Evolutionary conservation across 2,329 filamentous ascomycete species (phyloP).

Genomic region (Exophiala sp.): DNA sequence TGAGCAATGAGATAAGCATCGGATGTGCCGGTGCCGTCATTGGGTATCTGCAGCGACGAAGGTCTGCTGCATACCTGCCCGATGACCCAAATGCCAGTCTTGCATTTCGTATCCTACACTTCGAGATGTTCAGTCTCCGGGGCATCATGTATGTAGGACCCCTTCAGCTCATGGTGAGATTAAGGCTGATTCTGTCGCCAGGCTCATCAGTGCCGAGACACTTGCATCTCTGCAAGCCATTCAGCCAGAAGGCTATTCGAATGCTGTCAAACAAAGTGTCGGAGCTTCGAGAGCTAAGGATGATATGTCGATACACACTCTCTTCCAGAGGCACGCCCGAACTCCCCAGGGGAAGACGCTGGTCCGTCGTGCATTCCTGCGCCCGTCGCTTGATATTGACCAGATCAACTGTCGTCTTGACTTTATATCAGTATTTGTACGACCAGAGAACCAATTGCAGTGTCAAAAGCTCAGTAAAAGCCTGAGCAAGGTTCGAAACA

Average conservation of each 20-base stretch:
- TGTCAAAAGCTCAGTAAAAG: conserved; percentile 57
- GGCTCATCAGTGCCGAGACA: conserved; percentile 80
- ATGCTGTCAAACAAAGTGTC: conserved; percentile 71
- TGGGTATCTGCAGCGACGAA: conserved; percentile 69
- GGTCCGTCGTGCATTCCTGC: conserved; percentile 76
- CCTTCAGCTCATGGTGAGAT: not conserved
- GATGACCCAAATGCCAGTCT: conserved; percentile 54
- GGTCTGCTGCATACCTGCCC: conserved; percentile 60
- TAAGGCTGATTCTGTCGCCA: conserved; percentile 43
- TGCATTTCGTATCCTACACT: conserved; percentile 57
- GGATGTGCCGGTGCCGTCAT: conserved; percentile 86
- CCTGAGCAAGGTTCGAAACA: conserved; percentile 71
- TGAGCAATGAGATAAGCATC: conserved; percentile 71
- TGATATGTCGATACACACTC: conserved; percentile 75
- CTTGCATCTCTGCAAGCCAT: conserved; percentile 80
- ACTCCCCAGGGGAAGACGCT: conserved; percentile 74
- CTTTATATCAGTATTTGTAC: conserved; percentile 64
- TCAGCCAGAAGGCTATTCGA: conserved; percentile 76
- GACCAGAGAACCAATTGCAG: conserved; percentile 61
- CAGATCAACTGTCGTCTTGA: conserved; percentile 69
- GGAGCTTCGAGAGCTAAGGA: conserved; percentile 68
- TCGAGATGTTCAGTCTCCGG: conserved; percentile 72
- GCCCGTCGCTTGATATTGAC: conserved; percentile 66
- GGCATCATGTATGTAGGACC: conserved; percentile 61
- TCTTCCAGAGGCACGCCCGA: conserved; percentile 70